Evolutionary conservation across 1,284 basidiomycete species (phyloP).

Genomic region (Polyporus tsugae): DNA sequence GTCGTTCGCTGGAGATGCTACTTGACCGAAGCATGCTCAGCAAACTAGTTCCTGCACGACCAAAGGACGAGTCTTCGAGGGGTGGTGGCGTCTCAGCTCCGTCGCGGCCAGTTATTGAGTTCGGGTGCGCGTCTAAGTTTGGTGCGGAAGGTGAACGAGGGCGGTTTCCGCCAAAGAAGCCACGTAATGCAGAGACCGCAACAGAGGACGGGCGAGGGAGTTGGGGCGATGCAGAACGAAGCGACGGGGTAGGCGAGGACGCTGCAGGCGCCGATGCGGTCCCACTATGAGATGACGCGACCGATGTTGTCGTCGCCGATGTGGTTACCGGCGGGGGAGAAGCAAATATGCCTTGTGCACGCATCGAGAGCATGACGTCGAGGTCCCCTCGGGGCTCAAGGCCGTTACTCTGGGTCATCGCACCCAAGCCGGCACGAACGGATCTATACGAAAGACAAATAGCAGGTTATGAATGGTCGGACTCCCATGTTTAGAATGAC

Average conservation of each 20-base stretch:
- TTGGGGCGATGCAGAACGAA: conserved; percentile 30
- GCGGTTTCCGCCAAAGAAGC: conserved; percentile 58
- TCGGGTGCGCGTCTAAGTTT: conserved; percentile 43
- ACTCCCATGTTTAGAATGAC: neutral
- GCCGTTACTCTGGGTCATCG: conserved; percentile 51
- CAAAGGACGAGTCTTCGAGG: conserved; percentile 58
- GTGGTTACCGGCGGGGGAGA: conserved; percentile 26
- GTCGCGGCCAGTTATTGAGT: conserved; percentile 39
- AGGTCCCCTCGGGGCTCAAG: conserved; percentile 77
- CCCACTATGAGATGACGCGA: conserved; percentile 14
- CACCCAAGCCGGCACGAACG: conserved; percentile 68
- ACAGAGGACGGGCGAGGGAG: conserved; percentile 29
- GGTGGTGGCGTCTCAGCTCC: conserved; percentile 29
- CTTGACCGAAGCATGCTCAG: conserved; percentile 58
- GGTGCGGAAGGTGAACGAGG: conserved; percentile 62
- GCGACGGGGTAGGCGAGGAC: conserved; percentile 26
- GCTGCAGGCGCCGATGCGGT: conserved; percentile 15
- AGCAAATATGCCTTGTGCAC: conserved; percentile 62
- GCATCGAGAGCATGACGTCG: conserved; percentile 84
- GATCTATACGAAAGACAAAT: conserved; percentile 51
- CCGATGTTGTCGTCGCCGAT: conserved; percentile 8
- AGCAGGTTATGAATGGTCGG: conserved; percentile 13
- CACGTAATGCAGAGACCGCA: conserved; percentile 60
- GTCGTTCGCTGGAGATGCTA: conserved; percentile 39
- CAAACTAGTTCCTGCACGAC: conserved; percentile 60